phyloP scores from a whole-genome alignment of 805 yeast species.

The Metschnikowia hibisci region DNA sequence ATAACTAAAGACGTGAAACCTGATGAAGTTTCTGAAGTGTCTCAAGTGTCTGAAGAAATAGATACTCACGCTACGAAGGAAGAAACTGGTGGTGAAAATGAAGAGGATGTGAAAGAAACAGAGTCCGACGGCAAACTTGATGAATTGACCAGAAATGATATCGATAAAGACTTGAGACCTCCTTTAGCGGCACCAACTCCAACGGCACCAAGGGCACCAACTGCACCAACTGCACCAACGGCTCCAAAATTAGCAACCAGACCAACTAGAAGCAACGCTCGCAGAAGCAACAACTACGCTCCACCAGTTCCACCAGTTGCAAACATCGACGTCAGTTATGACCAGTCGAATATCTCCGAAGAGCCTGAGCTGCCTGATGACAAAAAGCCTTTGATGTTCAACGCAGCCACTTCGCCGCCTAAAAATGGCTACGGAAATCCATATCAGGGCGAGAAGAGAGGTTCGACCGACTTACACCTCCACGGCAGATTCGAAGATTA shows the following conservation, averaged over 20 bases:
- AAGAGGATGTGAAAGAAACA: too few species aligned
- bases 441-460: slow-evolving; percentile 18
- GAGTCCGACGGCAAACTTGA: too few species aligned
- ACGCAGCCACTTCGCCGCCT: slow-evolving; percentile 6
- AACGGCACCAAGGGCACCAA: too few species aligned
- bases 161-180: too few species aligned
- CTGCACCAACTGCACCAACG: too few species aligned
- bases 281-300: slow-evolving; percentile 5
- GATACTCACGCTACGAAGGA: too few species aligned
- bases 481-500: slow-evolving; percentile 33
- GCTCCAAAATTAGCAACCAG: not conserved
- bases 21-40: not conserved
- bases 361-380: slow-evolving; percentile 4
- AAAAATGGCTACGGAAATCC: slow-evolving; percentile 25
- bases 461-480: slow-evolving; percentile 7
- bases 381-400: slow-evolving; percentile 10
- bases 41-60: too few species aligned
- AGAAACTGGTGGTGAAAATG: too few species aligned
- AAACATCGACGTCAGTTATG: slow-evolving; percentile 34
- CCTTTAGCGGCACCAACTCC: too few species aligned
- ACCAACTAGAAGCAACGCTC: not conserved
- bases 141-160: too few species aligned
- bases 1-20: not conserved
- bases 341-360: slow-evolving; percentile 16
- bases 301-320: slow-evolving; percentile 10